These are phyloP conservation scores for Carex pumila DNA, from an alignment of 176 grass and related monocot species.

Conservation along the genomic window DNA sequence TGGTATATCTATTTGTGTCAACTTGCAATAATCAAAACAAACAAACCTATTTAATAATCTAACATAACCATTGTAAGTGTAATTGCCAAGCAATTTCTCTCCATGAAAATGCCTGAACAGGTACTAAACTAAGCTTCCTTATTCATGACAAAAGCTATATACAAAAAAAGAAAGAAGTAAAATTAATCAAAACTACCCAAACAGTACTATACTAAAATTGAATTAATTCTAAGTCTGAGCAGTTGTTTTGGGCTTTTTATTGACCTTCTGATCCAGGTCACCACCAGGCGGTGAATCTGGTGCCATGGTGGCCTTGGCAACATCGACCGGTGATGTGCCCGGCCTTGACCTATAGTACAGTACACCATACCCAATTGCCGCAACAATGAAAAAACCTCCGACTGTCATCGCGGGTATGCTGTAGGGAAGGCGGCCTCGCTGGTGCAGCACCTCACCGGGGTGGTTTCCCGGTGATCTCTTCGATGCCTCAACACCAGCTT, in stretches of 20 bases:
- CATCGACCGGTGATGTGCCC: conserved; percentile 50
- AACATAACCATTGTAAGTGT: neutral
- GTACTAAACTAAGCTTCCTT: neutral
- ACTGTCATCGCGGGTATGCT: conserved; percentile 40
- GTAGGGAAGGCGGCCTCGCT: conserved; percentile 60
- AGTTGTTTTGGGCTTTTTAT: neutral
- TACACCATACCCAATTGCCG: conserved; percentile 43
- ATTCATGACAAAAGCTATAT: neutral
- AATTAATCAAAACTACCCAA: neutral
- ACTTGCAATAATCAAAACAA: neutral
- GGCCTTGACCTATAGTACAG: conserved; percentile 61
- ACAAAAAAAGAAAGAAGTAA: neutral
- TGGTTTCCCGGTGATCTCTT: conserved; percentile 39
- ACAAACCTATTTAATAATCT: neutral
- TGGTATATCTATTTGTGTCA: neutral
- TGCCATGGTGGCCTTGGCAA: conserved; percentile 50
- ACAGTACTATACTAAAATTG: neutral
- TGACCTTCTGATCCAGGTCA: neutral
- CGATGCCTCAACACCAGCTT: conserved; percentile 52
- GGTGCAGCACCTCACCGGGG: conserved; percentile 65
- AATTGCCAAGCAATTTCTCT: neutral
- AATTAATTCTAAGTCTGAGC: neutral
- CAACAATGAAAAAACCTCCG: conserved; percentile 51
- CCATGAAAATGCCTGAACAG: neutral
- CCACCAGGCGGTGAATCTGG: neutral